phyloP scores from a whole-genome alignment of 1,284 basidiomycete species.

The Trametes sp. region DNA sequence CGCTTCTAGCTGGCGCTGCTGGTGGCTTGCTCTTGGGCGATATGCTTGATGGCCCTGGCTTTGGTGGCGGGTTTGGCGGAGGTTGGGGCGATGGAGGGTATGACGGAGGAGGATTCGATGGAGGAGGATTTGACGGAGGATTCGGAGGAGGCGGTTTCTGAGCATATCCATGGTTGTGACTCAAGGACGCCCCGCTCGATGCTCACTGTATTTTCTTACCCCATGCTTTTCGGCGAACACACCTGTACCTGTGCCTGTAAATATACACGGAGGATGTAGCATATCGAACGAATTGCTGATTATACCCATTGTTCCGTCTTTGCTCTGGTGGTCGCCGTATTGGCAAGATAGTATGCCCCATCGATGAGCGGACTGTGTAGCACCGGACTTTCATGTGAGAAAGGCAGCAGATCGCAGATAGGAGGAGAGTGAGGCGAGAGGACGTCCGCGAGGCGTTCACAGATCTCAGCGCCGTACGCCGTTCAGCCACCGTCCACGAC shows the following conservation, averaged over 20 bases:
- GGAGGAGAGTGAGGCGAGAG: constrained; percentile 4
- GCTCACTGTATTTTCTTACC: too few relatives aligned
- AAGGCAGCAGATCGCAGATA: too few relatives aligned
- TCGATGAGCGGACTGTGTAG: too few relatives aligned
- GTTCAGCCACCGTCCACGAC: constrained; percentile 22
- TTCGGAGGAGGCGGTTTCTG: constrained; percentile 15
- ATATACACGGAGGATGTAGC: not conserved
- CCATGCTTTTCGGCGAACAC: not conserved
- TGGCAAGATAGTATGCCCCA: too few relatives aligned
- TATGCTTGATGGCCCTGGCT: constrained; percentile 41
- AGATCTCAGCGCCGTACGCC: not conserved
- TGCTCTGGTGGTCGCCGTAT: too few relatives aligned
- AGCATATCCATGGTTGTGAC: not conserved
- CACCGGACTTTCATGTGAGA: too few relatives aligned
- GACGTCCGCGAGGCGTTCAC: too few relatives aligned
- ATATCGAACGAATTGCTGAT: too few relatives aligned
- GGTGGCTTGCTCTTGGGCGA: constrained; percentile 68
- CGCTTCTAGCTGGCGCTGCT: constrained; percentile 64
- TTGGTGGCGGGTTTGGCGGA: constrained; percentile 19
- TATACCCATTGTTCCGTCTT: too few relatives aligned
- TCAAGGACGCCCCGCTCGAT: too few relatives aligned
- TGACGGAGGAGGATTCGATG: constrained; percentile 25
- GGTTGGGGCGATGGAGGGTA: constrained; percentile 23
- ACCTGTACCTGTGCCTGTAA: not conserved
- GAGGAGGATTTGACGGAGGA: constrained; percentile 17